Percentiles rank a stretch among this genome's conserved stretches.
These are phyloP conservation scores for Salix exigua DNA, from an alignment of 345 rosid genomes.

Conservation along the genomic window DNA sequence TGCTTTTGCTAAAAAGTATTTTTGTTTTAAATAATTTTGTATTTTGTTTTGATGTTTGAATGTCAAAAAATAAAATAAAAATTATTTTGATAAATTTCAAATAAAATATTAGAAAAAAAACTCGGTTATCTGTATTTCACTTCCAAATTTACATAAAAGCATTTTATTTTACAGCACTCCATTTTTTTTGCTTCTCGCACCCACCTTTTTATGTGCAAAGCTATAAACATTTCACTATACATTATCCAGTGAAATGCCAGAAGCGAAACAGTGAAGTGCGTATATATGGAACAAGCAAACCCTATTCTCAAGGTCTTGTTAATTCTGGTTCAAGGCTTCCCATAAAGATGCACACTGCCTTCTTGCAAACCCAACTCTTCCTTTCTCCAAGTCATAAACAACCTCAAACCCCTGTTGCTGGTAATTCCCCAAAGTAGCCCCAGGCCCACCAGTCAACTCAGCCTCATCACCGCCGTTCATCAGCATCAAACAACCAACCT, in stretches of 20 bases:
- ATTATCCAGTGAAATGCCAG: not conserved
- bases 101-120: too few species aligned
- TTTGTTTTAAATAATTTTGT: too few species aligned
- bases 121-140: too few species aligned
- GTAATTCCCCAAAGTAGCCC: constrained; percentile 71
- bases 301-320: not conserved
- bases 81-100: too few species aligned
- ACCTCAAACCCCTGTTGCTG: constrained; percentile 97
- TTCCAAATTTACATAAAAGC: not conserved
- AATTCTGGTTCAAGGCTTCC: constrained; percentile 55
- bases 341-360: constrained; percentile 82
- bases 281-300: not conserved
- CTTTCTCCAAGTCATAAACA: constrained; percentile 74
- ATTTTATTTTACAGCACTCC: constrained; percentile 14
- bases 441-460: constrained; percentile 77
- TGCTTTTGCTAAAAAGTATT: too few species aligned
- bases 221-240: constrained; percentile 16
- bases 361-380: constrained; percentile 76
- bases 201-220: not conserved
- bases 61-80: too few species aligned
- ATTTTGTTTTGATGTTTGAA: too few species aligned
- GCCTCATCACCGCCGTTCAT: constrained; percentile 87
- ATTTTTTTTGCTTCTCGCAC: constrained; percentile 16
- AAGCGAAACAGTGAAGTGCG: constrained; percentile 28
- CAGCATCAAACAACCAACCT: constrained; percentile 80